phyloP scores from a whole-genome alignment of 768 basidiomycete genomes.

The Boletus vermiculosoides region DNA sequence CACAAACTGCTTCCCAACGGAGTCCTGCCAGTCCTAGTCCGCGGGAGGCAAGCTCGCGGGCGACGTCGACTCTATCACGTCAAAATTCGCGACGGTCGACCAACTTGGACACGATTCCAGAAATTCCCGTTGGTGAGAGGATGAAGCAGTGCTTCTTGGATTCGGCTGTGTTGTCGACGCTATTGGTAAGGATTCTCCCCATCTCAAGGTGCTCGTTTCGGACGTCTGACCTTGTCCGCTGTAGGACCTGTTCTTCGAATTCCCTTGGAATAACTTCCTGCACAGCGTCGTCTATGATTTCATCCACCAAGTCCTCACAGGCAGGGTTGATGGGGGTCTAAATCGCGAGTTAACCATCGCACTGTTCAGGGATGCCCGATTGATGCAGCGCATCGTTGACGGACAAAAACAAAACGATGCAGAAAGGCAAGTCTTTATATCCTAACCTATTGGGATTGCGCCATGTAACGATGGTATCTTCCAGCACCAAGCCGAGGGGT shows the following conservation, averaged over 20 bases:
- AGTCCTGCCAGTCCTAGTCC: slow-evolving; percentile 27
- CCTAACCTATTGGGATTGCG: neutral
- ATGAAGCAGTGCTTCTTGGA: slow-evolving; percentile 80
- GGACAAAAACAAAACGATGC: slow-evolving; percentile 79
- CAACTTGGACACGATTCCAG: slow-evolving; percentile 33
- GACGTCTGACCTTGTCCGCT: neutral
- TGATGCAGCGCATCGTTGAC: slow-evolving; percentile 85
- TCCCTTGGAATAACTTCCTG: slow-evolving; percentile 96
- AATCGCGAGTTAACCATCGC: slow-evolving; percentile 83
- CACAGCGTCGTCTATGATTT: slow-evolving; percentile 97
- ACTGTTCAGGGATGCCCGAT: slow-evolving; percentile 79
- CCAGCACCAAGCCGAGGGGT: slow-evolving; percentile 69
- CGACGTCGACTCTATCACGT: slow-evolving; percentile 48
- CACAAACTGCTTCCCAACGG: slow-evolving; percentile 25
- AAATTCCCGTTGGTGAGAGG: slow-evolving; percentile 68
- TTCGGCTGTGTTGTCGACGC: slow-evolving; percentile 64
- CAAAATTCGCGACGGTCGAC: slow-evolving; percentile 51
- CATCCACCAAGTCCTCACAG: slow-evolving; percentile 92
- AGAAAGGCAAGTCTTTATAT: slow-evolving; percentile 54
- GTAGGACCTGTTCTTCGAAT: slow-evolving; percentile 93
- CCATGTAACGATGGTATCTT: slow-evolving; percentile 8
- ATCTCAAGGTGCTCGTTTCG: neutral
- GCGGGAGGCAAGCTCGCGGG: slow-evolving; percentile 33
- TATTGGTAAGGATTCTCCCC: slow-evolving; percentile 59
- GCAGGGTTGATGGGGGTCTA: slow-evolving; percentile 74